phyloP scores from a whole-genome alignment of 2,329 filamentous ascomycete genomes.

The Aspergillus floridensis region DNA sequence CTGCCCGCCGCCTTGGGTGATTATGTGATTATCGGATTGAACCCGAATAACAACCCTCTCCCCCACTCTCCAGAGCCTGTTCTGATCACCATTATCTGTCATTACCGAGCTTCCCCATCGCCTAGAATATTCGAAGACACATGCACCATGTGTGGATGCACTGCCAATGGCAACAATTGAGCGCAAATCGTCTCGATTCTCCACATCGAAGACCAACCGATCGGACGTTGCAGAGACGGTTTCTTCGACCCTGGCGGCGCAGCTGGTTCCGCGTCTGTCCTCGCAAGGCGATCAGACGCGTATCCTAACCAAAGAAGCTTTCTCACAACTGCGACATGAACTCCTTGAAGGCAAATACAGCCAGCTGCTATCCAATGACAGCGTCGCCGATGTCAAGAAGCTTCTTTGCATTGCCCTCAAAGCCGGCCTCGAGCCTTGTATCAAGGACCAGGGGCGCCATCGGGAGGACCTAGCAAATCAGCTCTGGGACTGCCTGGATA shows the following conservation, averaged over 20 bases:
- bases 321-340: conserved; percentile 70
- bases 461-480: conserved; percentile 41
- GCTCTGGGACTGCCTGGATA: conserved; percentile 68
- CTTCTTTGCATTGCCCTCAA: conserved; percentile 80
- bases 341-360: conserved; percentile 50
- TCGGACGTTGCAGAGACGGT: conserved; percentile 31
- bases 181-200: not conserved
- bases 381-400: conserved; percentile 75
- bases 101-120: not conserved
- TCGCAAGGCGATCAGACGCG: conserved; percentile 61
- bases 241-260: conserved; percentile 81
- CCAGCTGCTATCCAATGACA: conserved; percentile 56
- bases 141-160: not conserved
- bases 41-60: no score
- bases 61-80: not conserved
- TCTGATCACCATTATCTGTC: not conserved
- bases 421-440: conserved; percentile 64
- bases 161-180: not conserved
- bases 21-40: no score
- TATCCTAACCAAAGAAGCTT: conserved; percentile 67
- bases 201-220: not conserved
- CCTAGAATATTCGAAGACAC: not conserved
- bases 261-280: conserved; percentile 78
- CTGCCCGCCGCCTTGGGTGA: no score
- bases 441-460: conserved; percentile 62